These are phyloP conservation scores for Aureobasidium sp. DNA, from an alignment of 2,329 filamentous ascomycete genomes.

Conservation along the genomic window DNA sequence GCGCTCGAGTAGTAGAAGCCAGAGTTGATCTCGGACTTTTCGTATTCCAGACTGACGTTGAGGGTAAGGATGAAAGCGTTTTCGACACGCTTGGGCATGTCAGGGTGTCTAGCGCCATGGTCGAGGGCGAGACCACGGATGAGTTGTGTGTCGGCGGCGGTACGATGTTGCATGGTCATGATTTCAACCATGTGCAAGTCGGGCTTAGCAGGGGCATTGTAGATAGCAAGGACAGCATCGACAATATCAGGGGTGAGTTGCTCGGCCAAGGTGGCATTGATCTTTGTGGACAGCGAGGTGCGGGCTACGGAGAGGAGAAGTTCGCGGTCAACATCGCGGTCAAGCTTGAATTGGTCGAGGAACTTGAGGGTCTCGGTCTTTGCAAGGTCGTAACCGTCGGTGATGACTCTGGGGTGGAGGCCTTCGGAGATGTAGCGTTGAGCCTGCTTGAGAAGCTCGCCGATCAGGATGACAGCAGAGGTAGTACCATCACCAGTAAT, in stretches of 20 bases:
- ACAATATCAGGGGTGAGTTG: slow-evolving; percentile 93
- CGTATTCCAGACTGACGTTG: slow-evolving; percentile 96
- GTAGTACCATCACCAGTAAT: slow-evolving; percentile 98
- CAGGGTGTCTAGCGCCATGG: slow-evolving; percentile 91
- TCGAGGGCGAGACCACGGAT: slow-evolving; percentile 90
- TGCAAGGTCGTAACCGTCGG: slow-evolving; percentile 94
- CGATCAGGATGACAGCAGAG: slow-evolving; percentile 88
- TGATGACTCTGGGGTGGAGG: slow-evolving; percentile 93
- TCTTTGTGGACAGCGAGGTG: slow-evolving; percentile 91
- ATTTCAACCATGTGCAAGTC: slow-evolving; percentile 99
- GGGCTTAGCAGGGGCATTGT: slow-evolving; percentile 81
- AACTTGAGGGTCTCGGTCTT: slow-evolving; percentile 94
- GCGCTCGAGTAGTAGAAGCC: slow-evolving; percentile 98
- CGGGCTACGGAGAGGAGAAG: slow-evolving; percentile 87
- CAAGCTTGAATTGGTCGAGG: slow-evolving; percentile 86
- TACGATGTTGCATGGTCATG: slow-evolving; percentile 99
- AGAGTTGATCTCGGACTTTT: slow-evolving; percentile 99
- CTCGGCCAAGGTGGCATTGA: slow-evolving; percentile 81
- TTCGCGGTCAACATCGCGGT: slow-evolving; percentile 83
- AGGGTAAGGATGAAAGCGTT: slow-evolving; percentile 93
- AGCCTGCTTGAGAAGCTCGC: slow-evolving; percentile 95
- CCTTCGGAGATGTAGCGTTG: slow-evolving; percentile 94
- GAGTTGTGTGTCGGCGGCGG: slow-evolving; percentile 89
- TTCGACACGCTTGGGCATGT: slow-evolving; percentile 95
- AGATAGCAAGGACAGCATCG: slow-evolving; percentile 91